Base-by-base conservation (phyloP, 2,329 filamentous ascomycete genomes). In the Trichoderma sp. region DNA sequence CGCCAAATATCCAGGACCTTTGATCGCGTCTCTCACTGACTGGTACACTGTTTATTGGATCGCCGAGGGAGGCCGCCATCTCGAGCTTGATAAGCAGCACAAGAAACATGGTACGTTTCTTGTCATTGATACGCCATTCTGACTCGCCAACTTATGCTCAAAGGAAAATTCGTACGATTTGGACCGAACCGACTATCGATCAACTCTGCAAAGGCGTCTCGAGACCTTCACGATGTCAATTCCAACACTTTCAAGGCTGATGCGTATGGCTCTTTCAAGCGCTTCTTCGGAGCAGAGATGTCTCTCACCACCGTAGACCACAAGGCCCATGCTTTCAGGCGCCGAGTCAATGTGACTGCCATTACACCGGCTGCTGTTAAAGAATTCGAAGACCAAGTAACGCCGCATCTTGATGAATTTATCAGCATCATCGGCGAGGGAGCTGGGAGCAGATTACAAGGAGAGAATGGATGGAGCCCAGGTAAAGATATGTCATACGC, bases 1-100 rank as follows among this genome's bases (percentile, higher is more conserved):
- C 1, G 72, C 76, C 2, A 73, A 72, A 15, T 76, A 72, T 9
- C 76, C 76, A 6, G 75, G 76, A 6, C 76, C 76, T 3, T 72
- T 65, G 28, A 36, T 76, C 12, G 74, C 75, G 34, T 71, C 73
- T 39, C 72, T 74, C 32, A 74, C 70, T 6, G 68, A 77, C 32
- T 71, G 68, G 68, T 72, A 73, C n/a, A 71, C 68, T n/a, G 71
- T 73, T 30, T 73, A 71, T 55, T 71, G 57, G 61, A 66, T 67
- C 3, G 63, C 63, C 4, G 70, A 71, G 2, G 69, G 69, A 23
- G 70, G 70, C 13, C 70, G 70, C 4, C 70, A 71, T 55, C 64
- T 71, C 13, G 70, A 71, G 30, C 58, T 73, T 26, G 43, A 72
- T 53, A 57, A 66, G 32, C 63, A 72, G n/a, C 70, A 73, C 28